A percentile compares a stretch with the other conserved stretches of the same genome.
Evolutionary conservation across 2,329 filamentous ascomycete genomes (phyloP).

Genomic region (Paraphaeosphaeria sporulosa): DNA sequence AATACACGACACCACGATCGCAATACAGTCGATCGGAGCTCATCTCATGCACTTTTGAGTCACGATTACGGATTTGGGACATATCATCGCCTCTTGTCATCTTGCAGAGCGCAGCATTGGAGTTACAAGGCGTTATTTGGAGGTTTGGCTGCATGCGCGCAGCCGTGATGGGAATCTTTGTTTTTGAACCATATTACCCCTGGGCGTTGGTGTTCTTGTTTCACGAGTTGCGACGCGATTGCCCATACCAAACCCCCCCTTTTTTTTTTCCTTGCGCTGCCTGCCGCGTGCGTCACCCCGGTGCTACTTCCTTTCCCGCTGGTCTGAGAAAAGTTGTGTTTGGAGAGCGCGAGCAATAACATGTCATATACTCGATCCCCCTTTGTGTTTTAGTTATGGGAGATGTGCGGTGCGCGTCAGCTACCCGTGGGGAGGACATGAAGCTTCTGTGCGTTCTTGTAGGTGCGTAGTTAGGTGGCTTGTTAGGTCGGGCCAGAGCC

Average conservation of each 20-base stretch:
- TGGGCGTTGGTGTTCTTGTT: conserved; percentile 20
- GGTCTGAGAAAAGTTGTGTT: conserved; percentile 24
- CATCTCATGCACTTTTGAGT: conserved; percentile 39
- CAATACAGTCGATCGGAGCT: conserved; percentile 34
- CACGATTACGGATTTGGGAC: conserved; percentile 44
- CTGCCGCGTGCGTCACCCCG: conserved; percentile 13
- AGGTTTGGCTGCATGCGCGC: conserved; percentile 31
- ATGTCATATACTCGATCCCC: neutral
- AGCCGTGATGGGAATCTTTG: conserved; percentile 19
- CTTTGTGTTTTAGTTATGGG: conserved; percentile 3
- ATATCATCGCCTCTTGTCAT: conserved; percentile 48
- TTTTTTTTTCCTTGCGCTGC: conserved; percentile 13
- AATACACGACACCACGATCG: conserved; percentile 48
- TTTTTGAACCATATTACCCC: conserved; percentile 26
- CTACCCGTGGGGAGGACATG: neutral
- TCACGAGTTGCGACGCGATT: no score
- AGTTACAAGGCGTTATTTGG: conserved; percentile 40
- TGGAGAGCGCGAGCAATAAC: neutral
- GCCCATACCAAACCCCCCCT: conserved; percentile 27
- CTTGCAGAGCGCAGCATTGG: conserved; percentile 49
- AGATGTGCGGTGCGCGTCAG: no score
- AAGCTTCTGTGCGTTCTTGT: conserved; percentile 12
- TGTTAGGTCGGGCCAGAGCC: neutral
- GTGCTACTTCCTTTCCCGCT: conserved; percentile 13
- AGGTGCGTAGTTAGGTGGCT: neutral